Base-by-base conservation (phyloP, 2,329 filamentous ascomycete species). In the Canariomyces notabilis region DNA sequence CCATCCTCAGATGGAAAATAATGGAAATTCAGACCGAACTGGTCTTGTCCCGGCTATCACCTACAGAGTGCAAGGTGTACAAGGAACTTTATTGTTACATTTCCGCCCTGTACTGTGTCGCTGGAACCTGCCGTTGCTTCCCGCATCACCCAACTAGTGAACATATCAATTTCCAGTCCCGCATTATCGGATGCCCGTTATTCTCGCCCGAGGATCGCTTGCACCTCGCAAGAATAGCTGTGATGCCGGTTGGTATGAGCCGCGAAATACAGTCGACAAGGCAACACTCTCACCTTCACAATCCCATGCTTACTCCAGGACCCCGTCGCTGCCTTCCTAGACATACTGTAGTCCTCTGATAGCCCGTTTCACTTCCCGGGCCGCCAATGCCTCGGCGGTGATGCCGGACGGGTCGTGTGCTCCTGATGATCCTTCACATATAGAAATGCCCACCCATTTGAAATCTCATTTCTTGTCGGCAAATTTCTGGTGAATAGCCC, bases 401-500 rank as follows among this genome's bases (percentile, higher is more conserved):
- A n/a, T n/a, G n/a, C n/a, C n/a, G n/a, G n/a, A n/a, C n/a, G n/a
- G n/a, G n/a, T n/a, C n/a, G n/a, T n/a, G n/a, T n/a, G n/a, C n/a
- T n/a, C n/a, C n/a, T n/a, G n/a, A n/a, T n/a, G n/a, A n/a, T n/a
- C n/a, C n/a, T 29, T 6, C 6, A 38, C 23, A 5, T 3, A 29
- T 4, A 47, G 32, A 38, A 35, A 39, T 22, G 34, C 21, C 20
- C 8, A 20, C 26, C 19, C 15, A 19, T 29, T 7, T 11, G 14
- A 20, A 9, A 33, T 18, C 39, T 54, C 50, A 61, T 49, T 65
- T 68, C 37, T 68, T 64, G 26, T 65, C 67, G 6, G 66, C 65
- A 62, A 78, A 79, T 54, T 72, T 76, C 54, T 79, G 72, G 50
- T 79, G 75, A 33, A 80, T 79, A 3, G 73, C 73, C 12, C 84